Base-by-base conservation (phyloP, 2,329 filamentous ascomycete species). In the Coleophoma cylindrospora region DNA sequence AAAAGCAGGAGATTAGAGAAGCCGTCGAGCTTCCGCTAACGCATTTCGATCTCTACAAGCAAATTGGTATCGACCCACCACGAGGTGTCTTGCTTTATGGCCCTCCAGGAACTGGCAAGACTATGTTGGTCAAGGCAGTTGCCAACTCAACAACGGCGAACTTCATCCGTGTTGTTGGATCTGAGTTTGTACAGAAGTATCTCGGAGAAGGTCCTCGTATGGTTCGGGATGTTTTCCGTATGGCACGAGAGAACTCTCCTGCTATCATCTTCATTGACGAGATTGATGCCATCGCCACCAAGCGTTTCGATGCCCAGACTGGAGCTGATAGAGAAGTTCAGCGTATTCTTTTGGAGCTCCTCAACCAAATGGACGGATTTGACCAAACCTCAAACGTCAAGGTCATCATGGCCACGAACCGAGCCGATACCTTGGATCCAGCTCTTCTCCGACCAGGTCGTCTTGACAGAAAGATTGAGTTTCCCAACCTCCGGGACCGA, bases 281-380 rank as follows among this genome's bases (percentile, higher is more conserved):
- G 70, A 96, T 99, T 61, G 94, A 99, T 67, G 94, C 94, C 56
- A 97, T 99, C 64, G 94, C 94, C 54, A 99, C 94, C 38, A 99
- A 99, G 76, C 92, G 94, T 70, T 99, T 99, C 73, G 94, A 99
- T 68, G 94, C 94, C 21, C 94, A 99, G 73, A 99, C 94, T 4
- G 94, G 94, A 69, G 94, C 94, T 58, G 94, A 99, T 67, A 84
- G 94, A 74, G 94, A 99, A 73, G 94, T 99, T 14, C 94, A 99
- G 75, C 92, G 94, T 79, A 99, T 99, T 65, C 77, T 99, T 52
- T 85, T 99, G 53, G 94, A 99, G 70, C 76, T 99, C 59, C 85
- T 99, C 57, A 99, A 99, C 75, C 94, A 99, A 74, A 99, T 99
- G 94, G 94, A 99, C 68, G 94, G 94, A 58, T 99, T 99, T 75